Conservation (phyloP, 768 basidiomycete species). For the Fomitopsis serialis region DNA sequence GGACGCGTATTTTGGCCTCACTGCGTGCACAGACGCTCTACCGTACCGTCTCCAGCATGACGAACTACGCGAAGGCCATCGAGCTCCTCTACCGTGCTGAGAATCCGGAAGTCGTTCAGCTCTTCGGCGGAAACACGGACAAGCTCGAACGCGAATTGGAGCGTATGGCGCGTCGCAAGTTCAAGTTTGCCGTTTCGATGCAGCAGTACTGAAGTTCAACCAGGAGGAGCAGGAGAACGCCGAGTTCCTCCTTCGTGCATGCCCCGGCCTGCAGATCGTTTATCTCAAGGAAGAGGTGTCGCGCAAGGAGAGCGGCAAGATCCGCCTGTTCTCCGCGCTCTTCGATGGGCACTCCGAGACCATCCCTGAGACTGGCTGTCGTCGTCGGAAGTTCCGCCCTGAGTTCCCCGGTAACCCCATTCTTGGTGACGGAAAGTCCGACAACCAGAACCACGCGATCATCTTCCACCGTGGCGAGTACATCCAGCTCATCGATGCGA, state of each 20-base stretch:
- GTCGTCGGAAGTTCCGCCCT: slow-evolving; percentile 95
- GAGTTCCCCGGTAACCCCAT: slow-evolving; percentile 99
- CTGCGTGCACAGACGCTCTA: slow-evolving; percentile 98
- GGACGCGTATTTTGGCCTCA: slow-evolving; percentile 99
- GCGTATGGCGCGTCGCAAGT: slow-evolving; percentile 96
- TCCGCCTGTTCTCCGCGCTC: slow-evolving; percentile 90
- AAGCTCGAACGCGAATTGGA: slow-evolving; percentile 94
- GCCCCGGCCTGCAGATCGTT: slow-evolving; percentile 97
- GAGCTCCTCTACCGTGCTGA: slow-evolving; percentile 98
- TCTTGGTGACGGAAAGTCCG: slow-evolving; percentile 97
- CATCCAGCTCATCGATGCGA: slow-evolving; percentile 98
- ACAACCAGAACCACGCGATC: slow-evolving; percentile 99
- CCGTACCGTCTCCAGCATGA: slow-evolving; percentile 98
- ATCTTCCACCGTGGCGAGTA: slow-evolving; percentile 99
- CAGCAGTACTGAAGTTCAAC: slow-evolving; percentile 98
- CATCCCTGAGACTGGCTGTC: slow-evolving; percentile 78
- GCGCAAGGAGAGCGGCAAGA: slow-evolving; percentile 91
- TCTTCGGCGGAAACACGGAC: slow-evolving; percentile 96
- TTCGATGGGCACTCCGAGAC: slow-evolving; percentile 99
- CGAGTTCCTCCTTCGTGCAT: slow-evolving; percentile 94
- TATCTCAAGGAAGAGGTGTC: slow-evolving; percentile 96
- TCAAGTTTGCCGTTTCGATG: slow-evolving; percentile 99
- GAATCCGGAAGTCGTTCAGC: slow-evolving; percentile 97
- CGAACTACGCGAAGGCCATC: slow-evolving; percentile 99
- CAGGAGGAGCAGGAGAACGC: slow-evolving; percentile 99